phyloP scores from a whole-genome alignment of 2,329 filamentous ascomycete genomes.

The Exophiala xenobiotica region DNA sequence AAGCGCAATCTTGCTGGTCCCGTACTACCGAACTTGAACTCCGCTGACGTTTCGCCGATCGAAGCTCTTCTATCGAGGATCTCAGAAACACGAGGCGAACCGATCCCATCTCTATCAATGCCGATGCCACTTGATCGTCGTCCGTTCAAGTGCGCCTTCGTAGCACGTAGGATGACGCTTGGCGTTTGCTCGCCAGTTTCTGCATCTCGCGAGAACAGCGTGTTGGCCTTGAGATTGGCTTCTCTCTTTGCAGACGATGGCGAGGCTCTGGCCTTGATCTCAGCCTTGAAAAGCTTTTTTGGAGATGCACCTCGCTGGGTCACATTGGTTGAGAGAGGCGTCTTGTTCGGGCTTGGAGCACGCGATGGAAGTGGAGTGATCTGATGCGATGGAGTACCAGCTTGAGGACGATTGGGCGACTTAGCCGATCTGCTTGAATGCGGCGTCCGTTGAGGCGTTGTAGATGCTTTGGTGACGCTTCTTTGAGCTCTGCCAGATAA shows the following conservation, averaged over 20 bases:
- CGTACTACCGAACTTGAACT: conserved; percentile 59
- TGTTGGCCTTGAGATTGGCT: conserved; percentile 36
- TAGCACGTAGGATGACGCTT: conserved; percentile 61
- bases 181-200: conserved; percentile 61
- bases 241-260: conserved; percentile 34
- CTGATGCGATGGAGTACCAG: conserved; percentile 41
- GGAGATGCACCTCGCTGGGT: conserved; percentile 50
- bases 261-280: conserved; percentile 41
- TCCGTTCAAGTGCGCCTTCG: conserved; percentile 38
- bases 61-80: conserved; percentile 70
- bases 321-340: conserved; percentile 48
- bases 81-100: conserved; percentile 71
- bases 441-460: conserved; percentile 36
- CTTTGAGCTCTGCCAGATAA: conserved; percentile 50
- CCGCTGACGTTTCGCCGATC: conserved; percentile 64
- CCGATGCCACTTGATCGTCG: conserved; percentile 67
- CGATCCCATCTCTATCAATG: conserved; percentile 67
- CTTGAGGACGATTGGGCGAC: conserved; percentile 34
- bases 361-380: conserved; percentile 47
- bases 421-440: conserved; percentile 31
- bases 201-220: conserved; percentile 56
- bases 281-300: conserved; percentile 47
- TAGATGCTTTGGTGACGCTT: conserved; percentile 46
- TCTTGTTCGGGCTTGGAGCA: conserved; percentile 52
- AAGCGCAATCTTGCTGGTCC: conserved; percentile 58